These are phyloP conservation scores for Barnettozyma populi DNA, from an alignment of 805 yeast species.

Conservation along the genomic window DNA sequence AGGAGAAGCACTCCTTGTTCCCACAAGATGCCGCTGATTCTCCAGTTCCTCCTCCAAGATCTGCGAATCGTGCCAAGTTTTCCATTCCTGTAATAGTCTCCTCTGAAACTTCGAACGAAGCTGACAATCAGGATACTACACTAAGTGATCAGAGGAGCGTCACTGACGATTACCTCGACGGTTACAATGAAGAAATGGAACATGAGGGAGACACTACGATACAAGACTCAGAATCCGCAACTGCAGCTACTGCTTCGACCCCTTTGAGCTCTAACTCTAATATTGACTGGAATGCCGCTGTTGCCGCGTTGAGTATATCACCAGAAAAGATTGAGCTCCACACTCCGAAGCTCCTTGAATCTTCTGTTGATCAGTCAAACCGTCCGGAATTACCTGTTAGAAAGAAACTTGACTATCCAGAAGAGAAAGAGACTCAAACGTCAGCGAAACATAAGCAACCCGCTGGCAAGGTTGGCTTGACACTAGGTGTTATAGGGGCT, in stretches of 20 bases:
- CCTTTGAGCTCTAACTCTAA: conserved; percentile 11
- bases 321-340: conserved; percentile 4
- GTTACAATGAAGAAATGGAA: background rate
- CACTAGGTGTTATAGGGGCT: background rate
- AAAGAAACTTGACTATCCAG: background rate
- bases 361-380: background rate
- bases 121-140: background rate
- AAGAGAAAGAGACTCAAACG: background rate
- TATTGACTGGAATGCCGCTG: conserved; percentile 23
- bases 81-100: background rate
- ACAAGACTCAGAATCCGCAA: background rate
- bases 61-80: conserved; percentile 29
- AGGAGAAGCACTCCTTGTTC: background rate
- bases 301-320: conserved; percentile 13
- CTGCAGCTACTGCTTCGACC: conserved; percentile 2
- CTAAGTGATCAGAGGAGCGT: background rate
- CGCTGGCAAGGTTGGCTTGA: background rate
- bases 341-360: conserved; percentile 1
- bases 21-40: background rate
- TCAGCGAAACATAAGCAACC: background rate
- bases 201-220: background rate
- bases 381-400: background rate
- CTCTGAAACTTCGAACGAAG: background rate
- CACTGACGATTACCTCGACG: background rate
- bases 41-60: conserved; percentile 32